Conservation (phyloP, 2,329 filamentous ascomycete genomes). For the Ceratocystiopsis sp. region DNA sequence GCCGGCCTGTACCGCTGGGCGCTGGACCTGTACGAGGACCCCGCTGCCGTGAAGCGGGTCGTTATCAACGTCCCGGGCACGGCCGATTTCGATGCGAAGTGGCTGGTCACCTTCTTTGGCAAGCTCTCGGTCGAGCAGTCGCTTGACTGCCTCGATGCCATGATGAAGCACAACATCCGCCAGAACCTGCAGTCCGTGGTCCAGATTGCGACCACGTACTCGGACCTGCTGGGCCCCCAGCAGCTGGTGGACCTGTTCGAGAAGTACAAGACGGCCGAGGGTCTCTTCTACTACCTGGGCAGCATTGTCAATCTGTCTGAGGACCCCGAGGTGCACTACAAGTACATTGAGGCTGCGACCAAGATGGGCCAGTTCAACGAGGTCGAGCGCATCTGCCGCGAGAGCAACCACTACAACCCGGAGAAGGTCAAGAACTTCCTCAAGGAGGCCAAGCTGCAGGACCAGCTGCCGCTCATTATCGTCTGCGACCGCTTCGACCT, state of each 20-base stretch:
- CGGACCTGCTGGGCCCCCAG: slow-evolving; percentile 77
- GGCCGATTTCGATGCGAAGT: slow-evolving; percentile 78
- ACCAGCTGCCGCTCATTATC: slow-evolving; percentile 92
- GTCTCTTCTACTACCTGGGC: slow-evolving; percentile 94
- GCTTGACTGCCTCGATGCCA: slow-evolving; percentile 82
- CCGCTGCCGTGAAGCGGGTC: slow-evolving; percentile 76
- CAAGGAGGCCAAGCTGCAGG: slow-evolving; percentile 82
- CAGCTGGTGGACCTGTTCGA: slow-evolving; percentile 86
- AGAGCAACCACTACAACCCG: slow-evolving; percentile 76
- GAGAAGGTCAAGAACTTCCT: slow-evolving; percentile 99
- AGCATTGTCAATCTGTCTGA: slow-evolving; percentile 96
- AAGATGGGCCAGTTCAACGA: slow-evolving; percentile 87
- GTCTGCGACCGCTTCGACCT: slow-evolving; percentile 99
- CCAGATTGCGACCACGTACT: slow-evolving; percentile 94
- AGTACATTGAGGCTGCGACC: slow-evolving; percentile 96
- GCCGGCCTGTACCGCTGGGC: slow-evolving; percentile 76
- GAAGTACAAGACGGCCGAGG: slow-evolving; percentile 93
- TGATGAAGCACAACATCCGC: slow-evolving; percentile 92
- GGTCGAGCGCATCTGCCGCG: slow-evolving; percentile 91
- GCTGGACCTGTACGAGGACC: slow-evolving; percentile 87
- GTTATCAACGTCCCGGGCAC: slow-evolving; percentile 66
- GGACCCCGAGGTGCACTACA: slow-evolving; percentile 92
- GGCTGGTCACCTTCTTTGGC: slow-evolving; percentile 84
- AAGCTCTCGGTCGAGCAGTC: slow-evolving; percentile 91
- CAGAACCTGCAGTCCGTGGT: slow-evolving; percentile 92